phyloP scores from a whole-genome alignment of 768 basidiomycete genomes.

The Holtermannia corniformis region DNA sequence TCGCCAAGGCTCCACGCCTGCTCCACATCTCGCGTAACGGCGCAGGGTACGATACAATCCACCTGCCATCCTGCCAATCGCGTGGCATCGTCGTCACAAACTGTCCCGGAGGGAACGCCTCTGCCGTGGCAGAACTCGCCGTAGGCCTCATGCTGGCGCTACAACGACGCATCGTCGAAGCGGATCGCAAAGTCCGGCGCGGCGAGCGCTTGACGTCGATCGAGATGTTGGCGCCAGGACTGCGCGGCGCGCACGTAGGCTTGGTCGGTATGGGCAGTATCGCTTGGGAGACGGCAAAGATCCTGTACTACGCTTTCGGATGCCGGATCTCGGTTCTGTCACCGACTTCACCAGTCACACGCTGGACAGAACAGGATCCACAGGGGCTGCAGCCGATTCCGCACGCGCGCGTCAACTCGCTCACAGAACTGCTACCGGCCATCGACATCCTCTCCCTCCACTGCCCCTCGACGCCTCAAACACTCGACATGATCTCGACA shows the following conservation, averaged over 20 bases:
- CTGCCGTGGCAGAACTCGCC: conserved; percentile 29
- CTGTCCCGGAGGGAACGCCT: conserved; percentile 30
- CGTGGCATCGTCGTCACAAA: conserved; percentile 28
- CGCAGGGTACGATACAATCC: conserved; percentile 27
- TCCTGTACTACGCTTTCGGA: conserved; percentile 35
- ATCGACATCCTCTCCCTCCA: conserved; percentile 41
- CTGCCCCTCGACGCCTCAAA: conserved; percentile 36
- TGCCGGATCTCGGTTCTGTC: conserved; percentile 36
- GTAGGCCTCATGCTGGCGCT: conserved; percentile 22
- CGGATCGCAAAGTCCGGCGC: conserved; percentile 17
- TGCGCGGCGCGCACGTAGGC: conserved; percentile 38
- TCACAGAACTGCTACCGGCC: conserved; percentile 31
- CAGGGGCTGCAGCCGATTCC: conserved; percentile 13
- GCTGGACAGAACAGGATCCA: conserved; percentile 17
- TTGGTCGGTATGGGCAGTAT: conserved; percentile 42
- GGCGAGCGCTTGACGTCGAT: conserved; percentile 28
- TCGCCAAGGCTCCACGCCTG: conserved; percentile 14
- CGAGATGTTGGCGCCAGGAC: conserved; percentile 20
- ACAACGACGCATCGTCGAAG: conserved; percentile 26
- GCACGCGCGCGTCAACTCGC: conserved; percentile 22
- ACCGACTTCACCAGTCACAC: conserved; percentile 27
- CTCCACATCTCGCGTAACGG: conserved; percentile 28
- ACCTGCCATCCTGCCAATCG: conserved; percentile 18
- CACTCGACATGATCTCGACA: conserved; percentile 29
- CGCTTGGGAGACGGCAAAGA: conserved; percentile 28